Evolutionary conservation across 257 asterid genomes (phyloP), one percentile per base, ranked within the genome.

Genomic region (Hygrophila difformis): DNA sequence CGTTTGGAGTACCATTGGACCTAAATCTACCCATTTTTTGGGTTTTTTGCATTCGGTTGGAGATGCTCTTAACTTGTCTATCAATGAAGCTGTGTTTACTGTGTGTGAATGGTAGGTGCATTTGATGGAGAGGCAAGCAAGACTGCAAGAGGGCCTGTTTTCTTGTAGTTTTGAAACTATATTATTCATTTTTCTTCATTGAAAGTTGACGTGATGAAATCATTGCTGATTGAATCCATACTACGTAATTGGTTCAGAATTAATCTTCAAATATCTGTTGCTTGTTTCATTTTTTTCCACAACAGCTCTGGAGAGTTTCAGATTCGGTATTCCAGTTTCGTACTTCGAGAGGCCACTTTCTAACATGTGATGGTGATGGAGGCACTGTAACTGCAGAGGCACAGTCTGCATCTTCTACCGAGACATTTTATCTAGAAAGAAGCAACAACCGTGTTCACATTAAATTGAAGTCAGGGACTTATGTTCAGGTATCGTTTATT

Each of bases 291-390:
- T 35, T 42, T 28, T 38, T 20, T 63, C 17, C 49, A n/a, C 39
- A 42, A 55, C 78, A 87, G 96, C 61, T 82, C 23, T 79, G 94
- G 96, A 75, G 94, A 65, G 68, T 79, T 61, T 77, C 94, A 0
- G 82, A 77, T 56, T 74, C 81, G 0, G 47, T 53, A 17, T 87
- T 74, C 72, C 93, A 82, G 65, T 71, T 87, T 37, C 77, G 94
- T 13, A 76, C 93, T 54, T 58, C 75, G 42, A 63, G 62, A 53
- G 93, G 88, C 57, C 77, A 75, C 42, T 82, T 87, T 65, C 69
- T 87, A 23, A 71, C 75, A 11, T 77, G 87, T 39, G 39, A 52
- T 48, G 81, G 75, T 12, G 77, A 68, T 35, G 87, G 87, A 14
- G 52, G 55, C 46, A 54, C 20, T 19, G 80, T 75, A 35, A 60